phyloP scores from a whole-genome alignment of 768 basidiomycete species.

The Hygrocybe coccinea region DNA sequence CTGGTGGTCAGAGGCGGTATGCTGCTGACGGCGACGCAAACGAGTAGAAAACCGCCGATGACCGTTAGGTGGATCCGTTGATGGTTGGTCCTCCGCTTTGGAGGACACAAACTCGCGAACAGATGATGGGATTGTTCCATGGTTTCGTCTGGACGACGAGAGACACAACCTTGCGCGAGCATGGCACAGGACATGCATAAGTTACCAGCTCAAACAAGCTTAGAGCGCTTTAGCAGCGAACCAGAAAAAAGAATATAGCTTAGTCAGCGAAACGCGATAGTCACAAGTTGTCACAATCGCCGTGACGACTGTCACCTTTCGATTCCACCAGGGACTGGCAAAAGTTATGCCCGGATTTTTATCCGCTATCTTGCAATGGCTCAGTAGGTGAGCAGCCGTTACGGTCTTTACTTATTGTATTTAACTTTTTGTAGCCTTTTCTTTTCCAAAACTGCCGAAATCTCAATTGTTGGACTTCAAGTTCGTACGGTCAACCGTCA shows the following conservation, averaged over 20 bases:
- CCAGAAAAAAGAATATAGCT: too few species aligned
- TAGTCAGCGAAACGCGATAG: too few species aligned
- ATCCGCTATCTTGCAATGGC: slow-evolving; percentile 42
- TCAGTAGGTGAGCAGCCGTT: slow-evolving; percentile 33
- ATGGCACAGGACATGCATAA: neutral
- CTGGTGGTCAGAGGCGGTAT: neutral
- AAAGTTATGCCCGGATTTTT: slow-evolving; percentile 39
- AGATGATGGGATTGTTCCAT: neutral
- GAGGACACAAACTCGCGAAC: neutral
- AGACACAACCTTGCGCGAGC: neutral
- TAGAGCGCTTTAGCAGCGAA: too few species aligned
- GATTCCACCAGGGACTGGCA: too few species aligned
- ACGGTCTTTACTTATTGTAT: neutral
- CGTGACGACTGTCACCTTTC: too few species aligned
- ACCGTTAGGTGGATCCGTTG: neutral
- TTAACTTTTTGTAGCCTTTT: slow-evolving; percentile 53
- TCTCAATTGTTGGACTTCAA: slow-evolving; percentile 89
- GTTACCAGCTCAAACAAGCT: too few species aligned
- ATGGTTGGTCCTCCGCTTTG: neutral
- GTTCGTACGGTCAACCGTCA: slow-evolving; percentile 31
- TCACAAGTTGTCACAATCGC: too few species aligned
- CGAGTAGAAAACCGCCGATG: neutral
- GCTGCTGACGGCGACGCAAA: neutral
- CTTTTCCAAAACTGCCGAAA: slow-evolving; percentile 83
- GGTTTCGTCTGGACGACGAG: neutral